Base-by-base conservation (phyloP, 106 monocot species). In the Dendrobium huoshanense region DNA sequence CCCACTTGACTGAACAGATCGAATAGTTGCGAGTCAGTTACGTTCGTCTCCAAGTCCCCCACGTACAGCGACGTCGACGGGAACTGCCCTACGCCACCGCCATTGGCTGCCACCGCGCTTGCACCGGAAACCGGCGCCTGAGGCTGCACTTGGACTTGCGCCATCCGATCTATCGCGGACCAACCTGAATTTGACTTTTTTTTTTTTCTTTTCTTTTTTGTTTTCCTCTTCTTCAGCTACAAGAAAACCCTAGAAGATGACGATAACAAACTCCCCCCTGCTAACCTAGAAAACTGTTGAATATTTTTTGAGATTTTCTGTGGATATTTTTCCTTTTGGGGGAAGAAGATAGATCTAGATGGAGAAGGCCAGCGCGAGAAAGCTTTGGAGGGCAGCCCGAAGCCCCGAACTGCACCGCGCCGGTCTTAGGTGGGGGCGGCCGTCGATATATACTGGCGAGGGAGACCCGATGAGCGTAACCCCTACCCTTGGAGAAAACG, bases 51-150 rank as follows among this genome's bases (percentile, higher is more conserved):
- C 22, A 92, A 81, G 80, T 92, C 90, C 27, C 92, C 92, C 15
- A 90, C 90, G 80, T 90, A 90, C 7, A 92, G 86, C 77, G 92
- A 86, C 77, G 82, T 78, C 74, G 84, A 40, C 6, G 82, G 67
- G 27, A 58, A 44, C 44, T 67, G 77, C 47, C 55, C 42, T 68
- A 48, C 75, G 41, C 55, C n/a, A 9, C 55, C 81, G 68, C 58
- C 79, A 44, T 65, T 59, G 19, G 78, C 18, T 31, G 40, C 78
- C 58, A n/a, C 58, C 18, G 58, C 51, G 54, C 20, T 29, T 33
- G 51, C 78, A 17, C 78, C 78, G 10, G 78, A 76, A 76, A 49
- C 58, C 40, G 78, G 56, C 78, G 51, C 58, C 78, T 78, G 78
- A 2, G 78, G 56, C 78, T 78, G 78, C 18, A 78, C 58, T 49